Conservation (phyloP, 2,329 filamentous ascomycete genomes). For the Aspergillus tanneri region DNA sequence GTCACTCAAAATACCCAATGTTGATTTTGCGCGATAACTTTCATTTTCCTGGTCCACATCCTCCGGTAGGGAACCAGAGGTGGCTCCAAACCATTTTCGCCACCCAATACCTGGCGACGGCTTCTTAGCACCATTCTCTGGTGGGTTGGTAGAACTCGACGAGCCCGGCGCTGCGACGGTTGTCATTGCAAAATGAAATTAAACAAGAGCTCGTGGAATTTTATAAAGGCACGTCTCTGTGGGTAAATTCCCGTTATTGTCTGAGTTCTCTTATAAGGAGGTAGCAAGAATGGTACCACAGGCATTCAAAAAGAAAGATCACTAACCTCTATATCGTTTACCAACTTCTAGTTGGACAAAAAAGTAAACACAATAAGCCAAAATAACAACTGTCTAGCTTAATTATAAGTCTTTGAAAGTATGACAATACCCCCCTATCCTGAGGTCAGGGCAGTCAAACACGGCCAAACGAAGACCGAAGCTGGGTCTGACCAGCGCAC, state of each 20-base stretch:
- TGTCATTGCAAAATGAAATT: background rate
- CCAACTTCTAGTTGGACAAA: background rate
- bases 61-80: constrained; percentile 5
- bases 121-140: background rate
- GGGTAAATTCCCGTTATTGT: too few species aligned
- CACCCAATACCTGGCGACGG: constrained; percentile 15
- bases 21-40: constrained; percentile 49
- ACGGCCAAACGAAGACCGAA: too few species aligned
- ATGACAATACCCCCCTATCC: background rate
- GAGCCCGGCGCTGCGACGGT: background rate
- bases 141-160: background rate
- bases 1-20: constrained; percentile 80
- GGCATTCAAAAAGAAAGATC: too few species aligned
- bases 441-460: background rate
- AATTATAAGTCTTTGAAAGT: background rate
- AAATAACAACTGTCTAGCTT: background rate
- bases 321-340: background rate
- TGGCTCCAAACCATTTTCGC: constrained; percentile 20
- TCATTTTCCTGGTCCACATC: constrained; percentile 15
- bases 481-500: background rate
- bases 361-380: background rate
- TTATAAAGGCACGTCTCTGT: too few species aligned
- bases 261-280: too few species aligned
- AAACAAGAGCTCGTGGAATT: too few species aligned
- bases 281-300: too few species aligned